A percentile compares a stretch with the other conserved stretches of the same genome.
phyloP scores from a whole-genome alignment of 2,329 filamentous ascomycete genomes.

The Graphiopsis chlorocephala region DNA sequence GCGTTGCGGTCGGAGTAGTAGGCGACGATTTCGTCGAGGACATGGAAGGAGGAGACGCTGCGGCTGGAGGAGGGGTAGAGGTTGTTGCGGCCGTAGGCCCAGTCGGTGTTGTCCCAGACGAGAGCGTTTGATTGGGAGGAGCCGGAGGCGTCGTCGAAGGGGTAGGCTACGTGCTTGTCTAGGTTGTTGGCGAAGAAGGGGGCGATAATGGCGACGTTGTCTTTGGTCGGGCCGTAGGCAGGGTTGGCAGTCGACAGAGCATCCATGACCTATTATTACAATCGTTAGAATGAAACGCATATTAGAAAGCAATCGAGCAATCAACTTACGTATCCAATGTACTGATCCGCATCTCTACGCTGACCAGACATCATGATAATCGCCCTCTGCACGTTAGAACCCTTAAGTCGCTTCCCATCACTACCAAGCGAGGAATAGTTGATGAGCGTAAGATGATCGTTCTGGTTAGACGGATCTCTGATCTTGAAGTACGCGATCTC shows the following conservation, averaged over 20 bases:
- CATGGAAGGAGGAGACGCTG: slow-evolving; percentile 31
- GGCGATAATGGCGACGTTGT: slow-evolving; percentile 32
- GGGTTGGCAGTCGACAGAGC: slow-evolving; percentile 8
- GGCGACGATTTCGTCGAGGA: slow-evolving; percentile 33
- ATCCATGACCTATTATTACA: slow-evolving; percentile 15
- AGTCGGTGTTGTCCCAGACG: slow-evolving; percentile 34
- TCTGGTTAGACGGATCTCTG: slow-evolving; percentile 24
- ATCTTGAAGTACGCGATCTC: slow-evolving; percentile 35
- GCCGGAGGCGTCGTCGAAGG: slow-evolving; percentile 29
- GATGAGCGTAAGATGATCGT: slow-evolving; percentile 28
- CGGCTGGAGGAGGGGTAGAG: slow-evolving; percentile 30
- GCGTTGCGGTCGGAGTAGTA: slow-evolving; percentile 31
- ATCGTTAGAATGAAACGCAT: slow-evolving; percentile 17
- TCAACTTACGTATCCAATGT: slow-evolving; percentile 25
- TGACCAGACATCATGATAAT: slow-evolving; percentile 33
- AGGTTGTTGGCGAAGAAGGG: slow-evolving; percentile 36
- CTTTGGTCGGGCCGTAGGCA: slow-evolving; percentile 24
- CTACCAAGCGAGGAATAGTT: slow-evolving; percentile 32
- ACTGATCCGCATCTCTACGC: slow-evolving; percentile 28
- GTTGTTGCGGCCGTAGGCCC: slow-evolving; percentile 34
- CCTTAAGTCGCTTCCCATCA: slow-evolving; percentile 23
- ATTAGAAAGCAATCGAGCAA: neutral
- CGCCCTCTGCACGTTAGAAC: slow-evolving; percentile 27
- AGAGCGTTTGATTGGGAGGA: slow-evolving; percentile 27
- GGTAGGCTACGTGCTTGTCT: slow-evolving; percentile 33